Conservation (phyloP, 306 rosid species). For the Quercus cerris region DNA sequence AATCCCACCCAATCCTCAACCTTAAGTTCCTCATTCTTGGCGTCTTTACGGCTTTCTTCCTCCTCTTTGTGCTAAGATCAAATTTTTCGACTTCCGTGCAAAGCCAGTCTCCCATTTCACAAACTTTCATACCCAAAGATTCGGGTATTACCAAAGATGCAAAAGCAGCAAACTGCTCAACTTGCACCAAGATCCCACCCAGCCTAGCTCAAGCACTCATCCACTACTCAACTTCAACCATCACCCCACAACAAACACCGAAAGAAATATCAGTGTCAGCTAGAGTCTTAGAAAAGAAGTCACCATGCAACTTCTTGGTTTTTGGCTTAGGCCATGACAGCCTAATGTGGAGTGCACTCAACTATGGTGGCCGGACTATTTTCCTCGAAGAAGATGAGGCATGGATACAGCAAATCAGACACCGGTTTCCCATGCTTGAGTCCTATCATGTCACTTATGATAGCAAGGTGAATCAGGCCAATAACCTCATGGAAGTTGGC, state of each 20-base stretch:
- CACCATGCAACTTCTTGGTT: slow-evolving; percentile 81
- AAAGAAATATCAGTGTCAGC: slow-evolving; percentile 65
- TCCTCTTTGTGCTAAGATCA: slow-evolving; percentile 58
- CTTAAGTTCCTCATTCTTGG: slow-evolving; percentile 50
- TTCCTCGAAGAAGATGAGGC: slow-evolving; percentile 75
- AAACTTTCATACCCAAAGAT: not conserved
- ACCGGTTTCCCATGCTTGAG: slow-evolving; percentile 50
- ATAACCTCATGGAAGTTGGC: slow-evolving; percentile 54
- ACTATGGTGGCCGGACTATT: slow-evolving; percentile 56
- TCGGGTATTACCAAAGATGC: not conserved
- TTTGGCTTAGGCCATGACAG: slow-evolving; percentile 84
- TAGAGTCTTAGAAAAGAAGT: slow-evolving; percentile 37
- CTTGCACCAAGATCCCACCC: slow-evolving; percentile 51
- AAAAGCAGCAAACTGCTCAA: slow-evolving; percentile 7
- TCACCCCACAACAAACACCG: slow-evolving; percentile 71
- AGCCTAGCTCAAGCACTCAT: slow-evolving; percentile 50
- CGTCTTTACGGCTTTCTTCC: slow-evolving; percentile 34
- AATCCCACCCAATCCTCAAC: slow-evolving; percentile 48
- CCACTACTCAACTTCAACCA: slow-evolving; percentile 72
- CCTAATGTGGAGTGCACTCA: slow-evolving; percentile 78
- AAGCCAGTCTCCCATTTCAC: slow-evolving; percentile 24
- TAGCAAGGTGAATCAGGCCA: slow-evolving; percentile 68
- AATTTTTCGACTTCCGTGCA: slow-evolving; percentile 35
- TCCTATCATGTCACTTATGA: slow-evolving; percentile 56
- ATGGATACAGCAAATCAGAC: slow-evolving; percentile 59